phyloP scores from a whole-genome alignment of 2,329 filamentous ascomycete genomes.

The Penicillium digitatum region DNA sequence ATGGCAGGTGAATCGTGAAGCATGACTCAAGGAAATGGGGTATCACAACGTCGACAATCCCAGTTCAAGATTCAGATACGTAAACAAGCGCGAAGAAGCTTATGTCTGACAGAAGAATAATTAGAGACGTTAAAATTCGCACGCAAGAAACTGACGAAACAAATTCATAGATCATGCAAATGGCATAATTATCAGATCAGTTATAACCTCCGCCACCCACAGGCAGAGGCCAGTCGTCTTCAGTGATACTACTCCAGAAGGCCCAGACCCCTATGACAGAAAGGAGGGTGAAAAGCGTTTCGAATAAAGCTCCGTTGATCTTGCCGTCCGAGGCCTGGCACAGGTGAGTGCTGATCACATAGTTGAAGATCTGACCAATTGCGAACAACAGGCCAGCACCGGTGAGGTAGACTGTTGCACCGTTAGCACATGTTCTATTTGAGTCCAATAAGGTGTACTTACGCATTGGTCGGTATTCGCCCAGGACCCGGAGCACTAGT shows the following conservation, averaged over 20 bases:
- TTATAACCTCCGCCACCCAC: slow-evolving; percentile 30
- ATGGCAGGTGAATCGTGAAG: slow-evolving; percentile 23
- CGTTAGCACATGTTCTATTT: slow-evolving; percentile 8
- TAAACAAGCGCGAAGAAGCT: slow-evolving; percentile 14
- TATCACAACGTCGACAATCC: slow-evolving; percentile 25
- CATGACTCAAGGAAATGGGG: slow-evolving; percentile 22
- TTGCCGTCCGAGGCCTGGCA: slow-evolving; percentile 77
- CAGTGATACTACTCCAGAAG: slow-evolving; percentile 99
- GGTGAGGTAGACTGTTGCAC: slow-evolving; percentile 62
- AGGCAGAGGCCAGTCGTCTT: slow-evolving; percentile 87
- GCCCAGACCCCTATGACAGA: slow-evolving; percentile 81
- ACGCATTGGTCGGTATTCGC: slow-evolving; percentile 86
- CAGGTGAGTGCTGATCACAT: slow-evolving; percentile 84
- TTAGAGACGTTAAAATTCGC: slow-evolving; percentile 1
- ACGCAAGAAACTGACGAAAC: slow-evolving; percentile 5
- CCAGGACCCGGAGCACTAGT: slow-evolving; percentile 79
- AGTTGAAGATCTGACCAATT: slow-evolving; percentile 92
- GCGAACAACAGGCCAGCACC: slow-evolving; percentile 77
- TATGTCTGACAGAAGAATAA: slow-evolving; percentile 14
- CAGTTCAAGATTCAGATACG: slow-evolving; percentile 9
- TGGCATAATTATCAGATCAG: slow-evolving; percentile 14
- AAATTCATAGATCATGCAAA: background rate
- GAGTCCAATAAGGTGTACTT: slow-evolving; percentile 34
- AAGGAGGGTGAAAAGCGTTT: slow-evolving; percentile 85
- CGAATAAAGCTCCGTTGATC: slow-evolving; percentile 89